phyloP scores from a whole-genome alignment of 140 eudicot species.

The Flaveria floridana region DNA sequence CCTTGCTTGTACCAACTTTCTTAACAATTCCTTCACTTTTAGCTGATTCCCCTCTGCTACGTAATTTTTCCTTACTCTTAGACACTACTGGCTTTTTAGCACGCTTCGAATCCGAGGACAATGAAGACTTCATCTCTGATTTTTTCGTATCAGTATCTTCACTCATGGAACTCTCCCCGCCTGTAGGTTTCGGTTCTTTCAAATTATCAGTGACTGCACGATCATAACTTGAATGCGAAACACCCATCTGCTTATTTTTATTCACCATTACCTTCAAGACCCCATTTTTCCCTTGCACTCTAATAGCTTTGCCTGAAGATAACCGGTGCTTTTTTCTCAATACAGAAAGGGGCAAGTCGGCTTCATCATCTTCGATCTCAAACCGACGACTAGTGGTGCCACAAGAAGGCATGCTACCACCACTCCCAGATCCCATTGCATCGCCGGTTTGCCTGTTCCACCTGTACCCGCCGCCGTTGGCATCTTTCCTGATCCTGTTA shows the following conservation, averaged over 20 bases:
- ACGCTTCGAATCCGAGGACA: constrained; percentile 34
- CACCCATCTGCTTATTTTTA: constrained; percentile 41
- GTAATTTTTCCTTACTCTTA: constrained; percentile 34
- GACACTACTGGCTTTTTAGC: constrained; percentile 25
- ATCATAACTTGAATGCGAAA: background rate
- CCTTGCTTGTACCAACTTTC: constrained; percentile 24
- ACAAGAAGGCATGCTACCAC: background rate
- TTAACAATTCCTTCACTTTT: constrained; percentile 33
- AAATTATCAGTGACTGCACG: constrained; percentile 18
- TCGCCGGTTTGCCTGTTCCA: constrained; percentile 29
- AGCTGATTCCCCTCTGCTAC: constrained; percentile 33
- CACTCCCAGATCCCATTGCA: constrained; percentile 23
- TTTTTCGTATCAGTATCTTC: constrained; percentile 35
- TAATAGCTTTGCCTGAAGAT: constrained; percentile 46
- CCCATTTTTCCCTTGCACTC: constrained; percentile 71
- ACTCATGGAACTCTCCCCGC: constrained; percentile 35
- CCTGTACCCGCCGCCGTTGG: constrained; percentile 25
- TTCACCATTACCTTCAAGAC: constrained; percentile 70
- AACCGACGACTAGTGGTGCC: constrained; percentile 13
- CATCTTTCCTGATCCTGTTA: constrained; percentile 38
- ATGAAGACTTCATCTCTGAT: constrained; percentile 13
- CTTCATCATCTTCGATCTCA: constrained; percentile 42
- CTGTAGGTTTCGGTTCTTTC: constrained; percentile 30
- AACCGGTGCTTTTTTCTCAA: constrained; percentile 45
- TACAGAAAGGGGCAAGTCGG: constrained; percentile 50